Evolutionary conservation across 768 basidiomycete species (phyloP).

Genomic region (Thelephora ganbajun): DNA sequence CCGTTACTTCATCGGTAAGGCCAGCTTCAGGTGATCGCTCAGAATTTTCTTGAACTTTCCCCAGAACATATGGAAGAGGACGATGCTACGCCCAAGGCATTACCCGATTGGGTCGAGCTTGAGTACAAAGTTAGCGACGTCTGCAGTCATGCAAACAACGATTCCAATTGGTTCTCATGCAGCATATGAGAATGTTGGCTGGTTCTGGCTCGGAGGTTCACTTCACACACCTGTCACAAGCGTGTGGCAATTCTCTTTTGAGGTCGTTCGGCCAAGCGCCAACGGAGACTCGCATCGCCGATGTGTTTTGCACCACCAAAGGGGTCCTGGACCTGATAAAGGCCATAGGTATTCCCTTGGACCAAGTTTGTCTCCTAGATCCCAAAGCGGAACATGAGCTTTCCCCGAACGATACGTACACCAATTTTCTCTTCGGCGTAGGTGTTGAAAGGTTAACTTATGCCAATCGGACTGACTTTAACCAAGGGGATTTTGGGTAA

Average conservation of each 20-base stretch:
- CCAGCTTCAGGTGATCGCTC: too few species aligned
- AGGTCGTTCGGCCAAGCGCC: slow-evolving; percentile 15
- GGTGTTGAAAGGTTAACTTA: slow-evolving; percentile 11
- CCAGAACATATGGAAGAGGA: slow-evolving; percentile 95
- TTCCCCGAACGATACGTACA: slow-evolving; percentile 71
- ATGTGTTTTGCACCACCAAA: slow-evolving; percentile 31
- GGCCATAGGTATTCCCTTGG: slow-evolving; percentile 21
- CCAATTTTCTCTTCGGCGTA: slow-evolving; percentile 87
- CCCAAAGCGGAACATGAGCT: slow-evolving; percentile 66
- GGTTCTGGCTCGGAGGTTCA: slow-evolving; percentile 49
- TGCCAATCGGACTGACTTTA: not conserved
- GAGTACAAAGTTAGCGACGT: slow-evolving; percentile 56
- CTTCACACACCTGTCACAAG: slow-evolving; percentile 79
- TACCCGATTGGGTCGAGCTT: slow-evolving; percentile 84
- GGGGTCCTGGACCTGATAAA: slow-evolving; percentile 52
- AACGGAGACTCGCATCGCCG: slow-evolving; percentile 13
- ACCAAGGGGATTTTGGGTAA: not conserved
- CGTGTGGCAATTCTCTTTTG: slow-evolving; percentile 44
- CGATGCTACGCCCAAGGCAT: slow-evolving; percentile 51
- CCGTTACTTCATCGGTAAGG: too few species aligned
- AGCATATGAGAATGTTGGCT: slow-evolving; percentile 80
- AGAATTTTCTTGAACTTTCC: not conserved
- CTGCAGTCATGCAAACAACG: not conserved
- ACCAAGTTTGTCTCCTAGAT: slow-evolving; percentile 84
- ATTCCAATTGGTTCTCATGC: slow-evolving; percentile 1